Base-by-base conservation (phyloP, 208 protist species). In the Leishmania mexicana region DNA sequence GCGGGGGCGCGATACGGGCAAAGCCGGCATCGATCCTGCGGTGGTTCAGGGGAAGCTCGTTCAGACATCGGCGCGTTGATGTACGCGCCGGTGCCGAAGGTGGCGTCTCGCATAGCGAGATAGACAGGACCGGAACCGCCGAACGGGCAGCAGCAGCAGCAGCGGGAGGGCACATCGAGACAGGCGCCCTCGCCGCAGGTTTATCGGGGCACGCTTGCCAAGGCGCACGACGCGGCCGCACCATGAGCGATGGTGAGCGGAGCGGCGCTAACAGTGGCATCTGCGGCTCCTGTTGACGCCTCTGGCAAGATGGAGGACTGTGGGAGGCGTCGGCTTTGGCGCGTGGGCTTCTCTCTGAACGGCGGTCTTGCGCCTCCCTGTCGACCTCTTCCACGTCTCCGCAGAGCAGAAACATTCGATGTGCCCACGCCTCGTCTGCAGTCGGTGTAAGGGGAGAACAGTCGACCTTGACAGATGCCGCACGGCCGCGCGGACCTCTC, bases 81-180 rank as follows among this genome's bases (percentile, higher is more conserved):
- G 31, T 3, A 24, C 68, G 68, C 40, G 40, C 68, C 35, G 35
- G 35, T 42, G 65, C 19, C 35, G 35, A 28, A 42, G 35, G 6
- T 49, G 68, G 21, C 68, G 68, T 38, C 7, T 47, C 49, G n/a
- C 80, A 45, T 28, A 83, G 42, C 15, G 80, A 83, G 47, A 83
- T 19, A 21, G 80, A 19, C 28, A 83, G 19, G 15, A 83, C 74
- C 11, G 80, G 80, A 3, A 83, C 74, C 6, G 62, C 28, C 31
- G 62, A 70, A 70, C 13, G 60, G 21, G 77, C 38, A 8, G 77
- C 21, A 40, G 77, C 38, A 8, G 77, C 21, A 40, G 6, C 64
- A 38, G 40, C 58, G 58, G 54, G 6, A 15, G 51, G 28, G 75
- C 57, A 47, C 15, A 10, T 17, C 21, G 45, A 68, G 28, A 19